Evolutionary conservation across 257 asterid species (phyloP), one percentile per base, ranked within the genome.

Genomic region (Solanum bulbocastanum): DNA sequence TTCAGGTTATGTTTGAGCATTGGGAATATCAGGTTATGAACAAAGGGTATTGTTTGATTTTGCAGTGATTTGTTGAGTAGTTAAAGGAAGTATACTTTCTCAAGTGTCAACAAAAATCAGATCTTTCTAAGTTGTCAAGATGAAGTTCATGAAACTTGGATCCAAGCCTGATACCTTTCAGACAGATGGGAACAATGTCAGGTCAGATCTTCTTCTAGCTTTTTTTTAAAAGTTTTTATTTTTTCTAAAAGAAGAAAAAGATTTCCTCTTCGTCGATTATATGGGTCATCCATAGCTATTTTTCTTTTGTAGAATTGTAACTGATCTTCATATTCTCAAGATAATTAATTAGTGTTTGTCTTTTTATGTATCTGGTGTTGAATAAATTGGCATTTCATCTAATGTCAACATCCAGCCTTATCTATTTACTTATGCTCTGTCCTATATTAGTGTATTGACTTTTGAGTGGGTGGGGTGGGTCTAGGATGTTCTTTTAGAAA

Each of bases 141-240:
- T 97, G 99, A 97, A 97, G 99, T 97, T 95, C 92, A 97, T 97
- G 99, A 97, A 97, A 92, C 99, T 97, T 91, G 98, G 98, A 93
- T 97, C 98, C 92, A 97, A 97, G 92, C 96, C 98, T 7, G 98
- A 97, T 91, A 86, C 93, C 13, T 97, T 97, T 89, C 98, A 96
- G 94, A 89, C 95, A 16, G 98, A 95, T 85, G 98, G 92, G 73
- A 92, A 91, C 89, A 91, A 90, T 91, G 89, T 89, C 90, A 95
- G 98, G 98, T 96, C 81, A 92, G 96, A 92, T 94, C 93, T 89
- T 90, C 86, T 23, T 39, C 86, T 30, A 14, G 73, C 60, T 30
- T 4, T 86, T 52, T 86, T 66, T 32, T 62, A n/a, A 2, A 68
- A 46, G 9, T 84, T 66, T 20, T 66, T 74, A 14, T 20, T 87